phyloP scores from a whole-genome alignment of 371 early-diverging fungal genomes.

The Mucor mucedo region DNA sequence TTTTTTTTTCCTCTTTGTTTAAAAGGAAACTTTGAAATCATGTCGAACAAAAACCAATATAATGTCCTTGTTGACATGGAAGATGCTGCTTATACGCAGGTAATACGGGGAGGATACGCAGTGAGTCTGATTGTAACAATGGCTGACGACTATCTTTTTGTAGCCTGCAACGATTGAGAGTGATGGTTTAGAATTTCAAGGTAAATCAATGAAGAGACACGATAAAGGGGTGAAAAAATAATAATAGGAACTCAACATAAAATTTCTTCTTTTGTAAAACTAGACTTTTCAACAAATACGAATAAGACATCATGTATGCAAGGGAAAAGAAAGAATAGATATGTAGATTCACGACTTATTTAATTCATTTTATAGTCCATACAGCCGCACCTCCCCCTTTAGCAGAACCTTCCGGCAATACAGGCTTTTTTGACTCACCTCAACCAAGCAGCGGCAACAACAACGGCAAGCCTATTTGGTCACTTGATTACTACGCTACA shows the following conservation, averaged over 20 bases:
- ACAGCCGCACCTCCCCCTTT: conserved; percentile 24
- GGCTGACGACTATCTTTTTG: not conserved
- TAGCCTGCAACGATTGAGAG: conserved; percentile 57
- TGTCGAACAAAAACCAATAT: conserved; percentile 39
- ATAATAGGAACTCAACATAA: not conserved
- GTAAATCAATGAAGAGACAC: conserved; percentile 17
- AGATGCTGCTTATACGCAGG: conserved; percentile 46
- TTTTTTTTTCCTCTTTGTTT: not conserved
- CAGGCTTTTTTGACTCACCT: conserved; percentile 46
- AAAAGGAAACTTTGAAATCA: not conserved
- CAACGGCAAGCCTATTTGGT: conserved; percentile 67
- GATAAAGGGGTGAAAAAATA: not conserved
- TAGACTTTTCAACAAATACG: conserved; percentile 2
- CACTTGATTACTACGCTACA: conserved; percentile 83
- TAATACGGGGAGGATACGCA: conserved; percentile 7
- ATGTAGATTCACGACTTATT: not conserved
- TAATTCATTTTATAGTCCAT: not conserved
- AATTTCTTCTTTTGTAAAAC: too few relatives aligned
- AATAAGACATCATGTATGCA: conserved; percentile 2
- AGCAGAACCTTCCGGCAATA: conserved; percentile 15
- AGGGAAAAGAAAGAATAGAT: not conserved
- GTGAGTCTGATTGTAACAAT: not conserved
- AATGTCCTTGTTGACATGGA: conserved; percentile 64
- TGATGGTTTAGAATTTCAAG: conserved; percentile 60
- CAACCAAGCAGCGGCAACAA: conserved; percentile 38